Percentiles rank a stretch among this genome's conserved stretches.
phyloP scores from a whole-genome alignment of 306 rosid species.

The Bauhinia variegata region DNA sequence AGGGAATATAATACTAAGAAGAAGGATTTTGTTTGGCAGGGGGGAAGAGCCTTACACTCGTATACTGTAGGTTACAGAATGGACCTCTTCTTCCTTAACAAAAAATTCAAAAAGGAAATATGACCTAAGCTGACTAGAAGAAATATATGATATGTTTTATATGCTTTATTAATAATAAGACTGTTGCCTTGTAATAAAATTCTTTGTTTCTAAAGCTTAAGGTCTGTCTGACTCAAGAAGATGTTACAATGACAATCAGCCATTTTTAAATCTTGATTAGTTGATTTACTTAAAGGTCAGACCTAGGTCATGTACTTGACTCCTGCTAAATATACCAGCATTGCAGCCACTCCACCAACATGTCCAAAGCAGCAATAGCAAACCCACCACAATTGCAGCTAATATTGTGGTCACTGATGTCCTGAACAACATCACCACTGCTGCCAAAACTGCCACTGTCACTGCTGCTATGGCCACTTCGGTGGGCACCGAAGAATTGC shows the following conservation, averaged over 20 bases:
- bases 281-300: constrained; percentile 50
- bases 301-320: constrained; percentile 62
- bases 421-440: constrained; percentile 66
- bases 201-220: constrained; percentile 29
- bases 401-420: constrained; percentile 62
- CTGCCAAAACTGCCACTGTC: constrained; percentile 79
- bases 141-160: constrained; percentile 3
- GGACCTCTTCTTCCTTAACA: background rate
- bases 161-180: constrained; percentile 29
- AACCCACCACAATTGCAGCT: constrained; percentile 73
- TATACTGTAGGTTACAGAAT: background rate
- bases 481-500: constrained; percentile 70
- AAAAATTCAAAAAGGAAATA: too few species aligned
- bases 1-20: too few species aligned
- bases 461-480: constrained; percentile 79
- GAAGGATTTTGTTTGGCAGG: too few species aligned
- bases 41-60: too few species aligned
- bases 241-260: constrained; percentile 27
- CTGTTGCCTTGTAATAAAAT: constrained; percentile 21
- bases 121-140: constrained; percentile 12
- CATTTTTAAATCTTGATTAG: constrained; percentile 39
- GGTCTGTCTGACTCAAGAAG: constrained; percentile 29
- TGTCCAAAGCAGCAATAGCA: constrained; percentile 77
- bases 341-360: constrained; percentile 70
- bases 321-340: constrained; percentile 58